Evolutionary conservation across 2,329 filamentous ascomycete species (phyloP).

Genomic region (Claviceps humidiphila): DNA sequence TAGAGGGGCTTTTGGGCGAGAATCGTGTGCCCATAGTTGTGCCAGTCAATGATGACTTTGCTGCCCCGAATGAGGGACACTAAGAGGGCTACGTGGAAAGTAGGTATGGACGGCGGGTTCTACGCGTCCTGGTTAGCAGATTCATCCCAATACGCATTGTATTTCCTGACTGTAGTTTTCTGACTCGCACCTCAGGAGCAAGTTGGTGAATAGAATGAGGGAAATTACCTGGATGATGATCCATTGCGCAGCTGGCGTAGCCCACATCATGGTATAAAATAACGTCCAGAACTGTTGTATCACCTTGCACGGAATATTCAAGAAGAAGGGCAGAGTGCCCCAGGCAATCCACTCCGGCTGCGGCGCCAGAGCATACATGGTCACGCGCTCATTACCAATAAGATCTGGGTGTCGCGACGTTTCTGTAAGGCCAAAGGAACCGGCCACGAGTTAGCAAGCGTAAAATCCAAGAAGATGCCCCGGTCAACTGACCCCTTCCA

Average conservation of each 20-base stretch:
- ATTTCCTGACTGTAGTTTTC: too few species aligned
- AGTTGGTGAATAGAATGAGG: not conserved
- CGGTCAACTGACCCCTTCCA: too few species aligned
- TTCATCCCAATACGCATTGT: too few species aligned
- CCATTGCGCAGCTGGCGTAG: conserved; percentile 63
- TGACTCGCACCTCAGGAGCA: too few species aligned
- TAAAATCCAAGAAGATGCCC: too few species aligned
- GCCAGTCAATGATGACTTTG: conserved; percentile 85
- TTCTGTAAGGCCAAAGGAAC: conserved; percentile 32
- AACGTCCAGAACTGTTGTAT: conserved; percentile 67
- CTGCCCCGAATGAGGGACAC: conserved; percentile 68
- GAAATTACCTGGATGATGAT: conserved; percentile 61
- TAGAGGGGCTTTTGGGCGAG: conserved; percentile 48
- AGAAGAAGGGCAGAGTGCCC: conserved; percentile 59
- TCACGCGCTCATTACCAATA: conserved; percentile 51
- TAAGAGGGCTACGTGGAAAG: conserved; percentile 60
- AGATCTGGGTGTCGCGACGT: conserved; percentile 73
- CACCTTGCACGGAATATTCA: conserved; percentile 74
- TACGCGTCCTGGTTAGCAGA: conserved; percentile 22
- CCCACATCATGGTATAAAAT: conserved; percentile 59
- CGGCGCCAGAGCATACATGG: conserved; percentile 54
- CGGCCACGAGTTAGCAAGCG: too few species aligned
- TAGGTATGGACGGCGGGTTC: conserved; percentile 92
- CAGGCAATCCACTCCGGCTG: conserved; percentile 55
- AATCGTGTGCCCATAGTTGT: conserved; percentile 97